Percentiles rank a stretch among this genome's conserved stretches.
Conservation (phyloP, 441 rosid genomes). For the Capsella rubella region DNA sequence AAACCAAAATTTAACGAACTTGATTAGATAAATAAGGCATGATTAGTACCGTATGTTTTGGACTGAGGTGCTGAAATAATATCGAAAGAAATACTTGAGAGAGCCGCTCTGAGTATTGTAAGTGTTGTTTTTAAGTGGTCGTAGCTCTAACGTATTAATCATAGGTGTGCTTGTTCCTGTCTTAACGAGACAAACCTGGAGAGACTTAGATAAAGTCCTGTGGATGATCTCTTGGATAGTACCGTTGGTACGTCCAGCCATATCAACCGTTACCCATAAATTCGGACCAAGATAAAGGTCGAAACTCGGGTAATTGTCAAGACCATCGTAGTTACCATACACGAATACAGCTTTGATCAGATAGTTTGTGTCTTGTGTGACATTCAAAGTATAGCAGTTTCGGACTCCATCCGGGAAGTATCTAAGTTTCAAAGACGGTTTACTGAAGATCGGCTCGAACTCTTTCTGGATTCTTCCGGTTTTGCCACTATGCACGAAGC, state of each 20-base stretch:
- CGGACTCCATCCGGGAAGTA: constrained; percentile 56
- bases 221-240: constrained; percentile 49
- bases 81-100: constrained; percentile 24
- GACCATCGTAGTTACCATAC: constrained; percentile 57
- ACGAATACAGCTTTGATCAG: constrained; percentile 48
- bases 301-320: constrained; percentile 43
- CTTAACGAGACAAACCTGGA: constrained; percentile 51
- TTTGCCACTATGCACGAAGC: constrained; percentile 38
- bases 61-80: constrained; percentile 38
- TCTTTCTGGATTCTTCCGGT: constrained; percentile 32
- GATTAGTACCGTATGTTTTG: constrained; percentile 29
- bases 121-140: constrained; percentile 43
- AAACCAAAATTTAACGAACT: not conserved
- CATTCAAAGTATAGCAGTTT: constrained; percentile 56
- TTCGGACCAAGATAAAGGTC: constrained; percentile 54
- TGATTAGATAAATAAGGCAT: not conserved
- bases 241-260: constrained; percentile 8
- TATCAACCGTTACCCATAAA: constrained; percentile 45
- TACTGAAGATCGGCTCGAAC: constrained; percentile 6
- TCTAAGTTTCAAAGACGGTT: constrained; percentile 40
- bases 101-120: constrained; percentile 53
- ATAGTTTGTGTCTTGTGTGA: constrained; percentile 39
- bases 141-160: constrained; percentile 57
- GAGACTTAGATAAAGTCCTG: constrained; percentile 14
- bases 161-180: constrained; percentile 49